Base-by-base conservation (phyloP, 164 flowering plant genomes). In the Aristolochia contorta region DNA sequence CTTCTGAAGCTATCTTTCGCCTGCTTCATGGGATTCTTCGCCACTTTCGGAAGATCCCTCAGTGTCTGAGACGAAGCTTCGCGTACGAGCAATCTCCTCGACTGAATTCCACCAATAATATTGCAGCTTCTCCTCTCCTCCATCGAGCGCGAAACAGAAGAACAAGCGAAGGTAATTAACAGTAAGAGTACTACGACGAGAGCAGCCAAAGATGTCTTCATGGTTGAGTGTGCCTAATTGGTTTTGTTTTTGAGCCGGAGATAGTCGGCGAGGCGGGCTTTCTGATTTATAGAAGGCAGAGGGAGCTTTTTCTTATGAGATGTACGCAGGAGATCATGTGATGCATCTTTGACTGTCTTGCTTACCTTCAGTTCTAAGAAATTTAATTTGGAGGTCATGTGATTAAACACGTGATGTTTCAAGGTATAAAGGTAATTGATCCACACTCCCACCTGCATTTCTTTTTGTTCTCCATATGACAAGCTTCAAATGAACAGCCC, bases 271-370 rank as follows among this genome's bases (percentile, higher is more conserved):
- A 24, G 20, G 30, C 27, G 16, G 27, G 12, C 12, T 23, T 12
- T 20, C 3, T 53, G 30, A 53, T 53, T 53, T 53, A 53, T 53
- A 53, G 30, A 32, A 20, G 30, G 27, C 27, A 13, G 8, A 53
- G 56, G 30, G 2, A 53, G 30, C 4, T 53, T 53, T 53, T 10
- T 23, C 16, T 53, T 3, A 23, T 53, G 30, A 1, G 30, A 1
- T 22, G 30, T 53, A 22, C 14, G 56, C 56, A 53, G 30, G 30
- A 23, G 5, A 53, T 23, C 56, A 53, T 53, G 56, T 23, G 56
- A 23, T 53, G 30, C 30, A 53, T 53, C 56, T 53, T 53, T 53
- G 56, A 53, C 56, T 23, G 56, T 22, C 27, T 15, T 24, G 22
- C 54, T 50, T 49, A 0, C 20, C 19, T 18, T 18, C 53, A 16